Conservation (phyloP, 2,329 filamentous ascomycete genomes). For the Penicillium sp. region DNA sequence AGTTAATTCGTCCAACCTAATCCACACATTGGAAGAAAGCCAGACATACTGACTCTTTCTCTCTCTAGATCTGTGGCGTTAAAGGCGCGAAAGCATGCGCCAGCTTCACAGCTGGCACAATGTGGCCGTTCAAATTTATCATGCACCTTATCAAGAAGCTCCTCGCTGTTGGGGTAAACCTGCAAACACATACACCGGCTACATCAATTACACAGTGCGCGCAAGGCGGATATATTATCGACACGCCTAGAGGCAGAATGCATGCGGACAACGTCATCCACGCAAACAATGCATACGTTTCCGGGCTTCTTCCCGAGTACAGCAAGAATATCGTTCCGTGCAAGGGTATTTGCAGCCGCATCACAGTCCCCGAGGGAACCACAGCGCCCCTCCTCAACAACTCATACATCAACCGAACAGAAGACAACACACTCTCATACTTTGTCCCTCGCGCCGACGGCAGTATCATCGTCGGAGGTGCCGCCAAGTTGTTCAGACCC, state of each 20-base stretch:
- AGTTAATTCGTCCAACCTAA: background rate
- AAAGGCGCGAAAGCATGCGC: conserved; percentile 43
- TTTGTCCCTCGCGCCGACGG: conserved; percentile 61
- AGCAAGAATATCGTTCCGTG: conserved; percentile 74
- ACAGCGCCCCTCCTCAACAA: conserved; percentile 39
- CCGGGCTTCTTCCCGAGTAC: conserved; percentile 70
- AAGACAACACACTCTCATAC: conserved; percentile 52
- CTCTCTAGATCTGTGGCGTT: conserved; percentile 38
- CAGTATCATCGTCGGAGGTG: conserved; percentile 65
- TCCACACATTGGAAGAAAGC: background rate
- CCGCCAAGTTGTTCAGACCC: conserved; percentile 47
- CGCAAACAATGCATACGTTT: conserved; percentile 83
- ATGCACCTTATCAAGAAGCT: conserved; percentile 67
- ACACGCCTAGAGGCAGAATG: conserved; percentile 65
- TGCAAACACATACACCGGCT: conserved; percentile 57
- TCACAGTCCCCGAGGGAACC: conserved; percentile 30
- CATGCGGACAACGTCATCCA: conserved; percentile 67
- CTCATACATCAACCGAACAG: conserved; percentile 59
- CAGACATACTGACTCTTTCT: background rate
- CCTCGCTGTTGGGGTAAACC: conserved; percentile 48
- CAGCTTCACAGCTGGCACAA: conserved; percentile 36
- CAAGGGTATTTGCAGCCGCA: conserved; percentile 56
- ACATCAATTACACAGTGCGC: conserved; percentile 25
- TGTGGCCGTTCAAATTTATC: conserved; percentile 77
- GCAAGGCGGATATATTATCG: conserved; percentile 59